phyloP scores from a whole-genome alignment of 257 asterid genomes.

The Solanum chiquidenum region DNA sequence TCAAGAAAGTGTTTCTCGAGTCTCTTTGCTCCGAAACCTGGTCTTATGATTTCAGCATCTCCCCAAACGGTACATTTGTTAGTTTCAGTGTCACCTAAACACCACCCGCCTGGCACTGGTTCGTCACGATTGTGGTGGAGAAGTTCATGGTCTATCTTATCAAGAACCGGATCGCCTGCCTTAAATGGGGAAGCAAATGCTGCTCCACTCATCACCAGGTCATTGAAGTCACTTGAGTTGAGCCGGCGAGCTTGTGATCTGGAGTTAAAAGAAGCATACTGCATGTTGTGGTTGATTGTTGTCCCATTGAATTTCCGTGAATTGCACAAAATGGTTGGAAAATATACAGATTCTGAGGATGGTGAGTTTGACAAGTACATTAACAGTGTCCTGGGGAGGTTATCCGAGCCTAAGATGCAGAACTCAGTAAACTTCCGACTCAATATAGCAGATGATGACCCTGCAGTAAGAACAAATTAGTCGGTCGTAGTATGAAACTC shows the following conservation, averaged over 20 bases:
- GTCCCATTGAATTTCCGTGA: conserved; percentile 58
- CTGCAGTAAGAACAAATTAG: conserved; percentile 22
- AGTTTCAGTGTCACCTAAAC: conserved; percentile 44
- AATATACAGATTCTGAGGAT: conserved; percentile 50
- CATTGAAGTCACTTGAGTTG: conserved; percentile 44
- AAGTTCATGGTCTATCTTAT: conserved; percentile 44
- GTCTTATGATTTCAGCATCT: conserved; percentile 63
- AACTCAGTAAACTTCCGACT: conserved; percentile 65
- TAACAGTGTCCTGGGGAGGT: conserved; percentile 71
- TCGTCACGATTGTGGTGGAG: conserved; percentile 34
- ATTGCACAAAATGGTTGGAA: conserved; percentile 76
- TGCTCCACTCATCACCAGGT: conserved; percentile 53
- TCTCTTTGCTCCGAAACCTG: conserved; percentile 59
- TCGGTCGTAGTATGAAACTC: not conserved
- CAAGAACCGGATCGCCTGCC: conserved; percentile 41
- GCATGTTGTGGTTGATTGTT: conserved; percentile 59
- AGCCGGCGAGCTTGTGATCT: conserved; percentile 26
- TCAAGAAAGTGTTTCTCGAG: conserved; percentile 46
- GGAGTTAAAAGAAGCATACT: conserved; percentile 32
- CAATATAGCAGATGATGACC: conserved; percentile 54
- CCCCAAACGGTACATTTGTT: conserved; percentile 65
- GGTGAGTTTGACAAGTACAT: conserved; percentile 86
- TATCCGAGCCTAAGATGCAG: conserved; percentile 67
- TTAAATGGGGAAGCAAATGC: conserved; percentile 67
- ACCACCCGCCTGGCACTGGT: conserved; percentile 89